Conservation (phyloP, 1,139 yeast genomes). For the Taiozyma onychis region DNA sequence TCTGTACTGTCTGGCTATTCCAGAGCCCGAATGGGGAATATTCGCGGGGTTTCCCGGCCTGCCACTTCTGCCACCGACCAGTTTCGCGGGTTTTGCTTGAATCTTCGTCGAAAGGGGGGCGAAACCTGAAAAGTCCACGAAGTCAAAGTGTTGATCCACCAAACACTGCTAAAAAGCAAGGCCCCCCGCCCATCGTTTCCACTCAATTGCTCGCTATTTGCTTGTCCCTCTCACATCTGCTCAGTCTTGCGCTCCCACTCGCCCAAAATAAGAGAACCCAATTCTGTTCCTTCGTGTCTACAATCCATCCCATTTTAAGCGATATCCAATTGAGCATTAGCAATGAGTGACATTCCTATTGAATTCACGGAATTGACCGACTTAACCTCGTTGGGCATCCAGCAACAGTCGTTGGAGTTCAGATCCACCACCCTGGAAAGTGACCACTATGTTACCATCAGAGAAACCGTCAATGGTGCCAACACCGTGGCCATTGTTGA, state of each 20-base stretch:
- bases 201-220: neutral
- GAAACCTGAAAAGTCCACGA: slow-evolving; percentile 2
- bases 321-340: neutral
- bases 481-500: slow-evolving; percentile 92
- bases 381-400: slow-evolving; percentile 77
- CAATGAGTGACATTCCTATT: slow-evolving; percentile 74
- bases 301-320: neutral
- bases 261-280: neutral
- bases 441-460: slow-evolving; percentile 82
- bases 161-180: neutral
- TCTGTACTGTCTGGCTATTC: neutral
- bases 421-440: slow-evolving; percentile 92
- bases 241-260: neutral
- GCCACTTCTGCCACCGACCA: neutral
- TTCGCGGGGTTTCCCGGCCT: neutral
- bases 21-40: neutral
- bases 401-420: slow-evolving; percentile 81
- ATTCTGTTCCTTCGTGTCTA: neutral
- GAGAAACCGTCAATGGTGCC: slow-evolving; percentile 72
- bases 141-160: neutral
- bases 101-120: slow-evolving; percentile 1
- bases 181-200: neutral
- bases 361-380: slow-evolving; percentile 76
- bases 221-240: neutral
- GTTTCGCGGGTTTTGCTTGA: neutral